Percentiles rank a stretch among this genome's conserved stretches.
Evolutionary conservation across 2,329 filamentous ascomycete species (phyloP).

Genomic region (Gremmenia infestans): DNA sequence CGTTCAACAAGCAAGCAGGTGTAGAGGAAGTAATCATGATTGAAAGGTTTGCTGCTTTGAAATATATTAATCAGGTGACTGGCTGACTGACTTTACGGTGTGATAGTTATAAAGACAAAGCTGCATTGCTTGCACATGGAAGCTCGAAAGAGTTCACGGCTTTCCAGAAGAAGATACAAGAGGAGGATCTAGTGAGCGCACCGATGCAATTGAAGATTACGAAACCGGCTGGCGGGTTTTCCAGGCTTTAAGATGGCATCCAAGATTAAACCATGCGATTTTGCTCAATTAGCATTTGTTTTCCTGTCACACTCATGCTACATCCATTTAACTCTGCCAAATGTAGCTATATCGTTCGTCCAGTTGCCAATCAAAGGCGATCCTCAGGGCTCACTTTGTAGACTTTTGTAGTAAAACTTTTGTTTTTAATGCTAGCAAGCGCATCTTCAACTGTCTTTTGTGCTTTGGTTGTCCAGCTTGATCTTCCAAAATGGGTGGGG

Average conservation of each 20-base stretch:
- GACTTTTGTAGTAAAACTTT: too few species aligned
- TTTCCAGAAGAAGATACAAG: slow-evolving; percentile 19
- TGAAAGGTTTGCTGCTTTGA: slow-evolving; percentile 21
- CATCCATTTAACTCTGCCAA: too few species aligned
- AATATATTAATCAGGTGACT: slow-evolving; percentile 1
- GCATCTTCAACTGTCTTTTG: too few species aligned
- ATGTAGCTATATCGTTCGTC: too few species aligned
- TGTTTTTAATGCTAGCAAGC: too few species aligned
- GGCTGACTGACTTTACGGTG: slow-evolving; percentile 1
- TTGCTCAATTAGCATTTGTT: neutral
- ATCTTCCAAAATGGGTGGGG: too few species aligned
- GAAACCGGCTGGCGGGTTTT: slow-evolving; percentile 25
- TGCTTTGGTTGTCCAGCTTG: too few species aligned
- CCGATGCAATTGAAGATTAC: slow-evolving; percentile 27
- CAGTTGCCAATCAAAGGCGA: too few species aligned
- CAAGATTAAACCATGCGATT: neutral
- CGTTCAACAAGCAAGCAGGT: slow-evolving; percentile 24
- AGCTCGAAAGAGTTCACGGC: slow-evolving; percentile 17
- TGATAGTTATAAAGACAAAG: slow-evolving; percentile 27
- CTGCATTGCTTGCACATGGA: slow-evolving; percentile 22
- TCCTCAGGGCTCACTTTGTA: too few species aligned
- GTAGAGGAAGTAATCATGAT: slow-evolving; percentile 27
- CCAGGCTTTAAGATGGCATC: slow-evolving; percentile 13
- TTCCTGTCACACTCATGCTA: neutral
- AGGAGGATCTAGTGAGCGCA: slow-evolving; percentile 21